Base-by-base conservation (phyloP, 306 rosid genomes). In the Vicia villosa region DNA sequence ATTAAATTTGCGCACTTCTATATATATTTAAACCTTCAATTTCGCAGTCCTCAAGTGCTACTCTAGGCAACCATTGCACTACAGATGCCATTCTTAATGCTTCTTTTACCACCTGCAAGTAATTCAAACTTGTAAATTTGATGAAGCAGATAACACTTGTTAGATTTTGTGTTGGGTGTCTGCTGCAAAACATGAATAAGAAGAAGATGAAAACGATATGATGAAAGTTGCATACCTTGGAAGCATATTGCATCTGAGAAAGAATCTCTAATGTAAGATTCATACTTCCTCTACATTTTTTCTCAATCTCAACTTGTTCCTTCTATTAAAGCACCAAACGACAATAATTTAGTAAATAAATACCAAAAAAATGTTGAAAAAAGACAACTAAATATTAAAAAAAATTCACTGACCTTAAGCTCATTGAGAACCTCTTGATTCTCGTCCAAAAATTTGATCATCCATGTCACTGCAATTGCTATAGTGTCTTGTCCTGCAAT, bases 61-160 rank as follows among this genome's bases (percentile, higher is more conserved):
- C 81, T 79, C 95, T 91, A 7, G 96, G 97, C 30, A 91, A 78
- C 97, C 95, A 91, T 41, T 96, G 96, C 8, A 94, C 96, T n/a
- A 94, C 68, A 0, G 96, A 88, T 32, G 96, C 96, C 88, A 84
- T 76, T 73, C 97, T 83, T 43, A 91, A 67, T 3, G 99, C 76
- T 80, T 94, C 96, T 74, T 89, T 94, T 26, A 82, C 96, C 0
- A 87, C 94, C 96, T 87, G 67, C 57, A 77, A 43, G 8, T 28
- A 4, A 28, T 20, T 17, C 16, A 41, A 73, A 37, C 15, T 50
- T 14, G 37, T 65, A 19, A 52, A 52, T 63, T 40, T 74, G 47
- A 16, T 50, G 72, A 62, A 72, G 26, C 17, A 46, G 5, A 14
- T 1, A 72, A 21, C 20, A 62, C 17, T 59, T 3, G 32, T 28